Conservation (phyloP, 768 basidiomycete genomes). For the Rhizopogon vulgaris region DNA sequence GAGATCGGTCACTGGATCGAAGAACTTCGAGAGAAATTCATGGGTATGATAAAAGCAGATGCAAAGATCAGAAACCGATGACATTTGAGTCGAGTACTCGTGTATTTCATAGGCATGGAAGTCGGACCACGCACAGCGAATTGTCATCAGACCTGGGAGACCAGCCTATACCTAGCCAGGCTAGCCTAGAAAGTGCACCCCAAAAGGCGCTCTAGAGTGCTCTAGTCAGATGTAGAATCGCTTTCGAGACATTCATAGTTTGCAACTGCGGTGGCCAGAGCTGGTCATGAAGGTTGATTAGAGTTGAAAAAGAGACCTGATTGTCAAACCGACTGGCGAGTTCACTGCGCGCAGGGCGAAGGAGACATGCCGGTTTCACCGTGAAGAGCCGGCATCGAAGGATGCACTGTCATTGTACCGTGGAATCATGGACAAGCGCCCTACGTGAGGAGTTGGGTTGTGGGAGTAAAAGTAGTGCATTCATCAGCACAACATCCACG, state of each 20-base stretch:
- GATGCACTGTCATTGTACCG: not conserved
- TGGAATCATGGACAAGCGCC: not conserved
- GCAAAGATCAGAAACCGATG: too few species aligned
- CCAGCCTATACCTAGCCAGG: too few species aligned
- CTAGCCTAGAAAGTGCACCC: too few species aligned
- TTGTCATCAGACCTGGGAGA: too few species aligned
- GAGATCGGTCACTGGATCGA: constrained; percentile 34
- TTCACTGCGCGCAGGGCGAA: not conserved
- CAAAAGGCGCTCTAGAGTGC: too few species aligned
- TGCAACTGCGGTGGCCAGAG: too few species aligned
- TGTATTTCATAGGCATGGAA: too few species aligned
- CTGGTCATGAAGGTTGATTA: not conserved
- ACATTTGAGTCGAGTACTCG: too few species aligned
- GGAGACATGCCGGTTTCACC: not conserved
- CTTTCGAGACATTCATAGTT: too few species aligned
- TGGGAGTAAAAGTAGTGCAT: not conserved
- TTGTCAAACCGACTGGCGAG: not conserved
- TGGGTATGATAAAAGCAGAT: not conserved
- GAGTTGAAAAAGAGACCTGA: not conserved
- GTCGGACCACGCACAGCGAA: too few species aligned
- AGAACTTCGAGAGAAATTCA: constrained; percentile 22
- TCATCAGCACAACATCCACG: too few species aligned
- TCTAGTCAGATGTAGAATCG: too few species aligned
- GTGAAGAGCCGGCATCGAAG: not conserved
- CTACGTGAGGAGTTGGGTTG: not conserved